A percentile compares a stretch with the other conserved stretches of the same genome.
phyloP scores from a whole-genome alignment of 2,329 filamentous ascomycete species.

The Blastomyces parvus region DNA sequence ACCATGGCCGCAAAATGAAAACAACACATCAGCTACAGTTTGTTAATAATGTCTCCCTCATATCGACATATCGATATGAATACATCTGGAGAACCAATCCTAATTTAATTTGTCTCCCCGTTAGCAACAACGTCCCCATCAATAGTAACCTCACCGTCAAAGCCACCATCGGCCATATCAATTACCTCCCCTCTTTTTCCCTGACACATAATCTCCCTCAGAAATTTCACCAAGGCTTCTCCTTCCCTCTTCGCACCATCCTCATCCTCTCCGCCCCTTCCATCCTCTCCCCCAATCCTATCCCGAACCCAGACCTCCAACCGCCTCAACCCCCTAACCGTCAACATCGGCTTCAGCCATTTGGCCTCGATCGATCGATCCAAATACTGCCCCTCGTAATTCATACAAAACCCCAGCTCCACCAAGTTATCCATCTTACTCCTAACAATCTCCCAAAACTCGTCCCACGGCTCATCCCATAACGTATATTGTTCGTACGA shows the following conservation, averaged over 20 bases:
- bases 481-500: slow-evolving; percentile 12
- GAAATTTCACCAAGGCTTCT: slow-evolving; percentile 7
- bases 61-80: background rate
- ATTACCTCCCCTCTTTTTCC: background rate
- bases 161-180: background rate
- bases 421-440: slow-evolving; percentile 8
- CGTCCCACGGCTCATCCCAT: slow-evolving; percentile 8
- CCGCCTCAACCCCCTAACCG: slow-evolving; percentile 9
- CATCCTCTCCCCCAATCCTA: slow-evolving; percentile 1
- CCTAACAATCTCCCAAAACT: slow-evolving; percentile 11
- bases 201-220: slow-evolving; percentile 5
- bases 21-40: background rate
- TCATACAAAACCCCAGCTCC: slow-evolving; percentile 12
- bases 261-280: background rate
- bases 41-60: background rate
- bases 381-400: slow-evolving; percentile 11
- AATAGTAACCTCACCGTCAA: background rate
- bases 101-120: background rate
- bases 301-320: slow-evolving; percentile 9
- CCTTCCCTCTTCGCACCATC: slow-evolving; percentile 5
- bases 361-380: slow-evolving; percentile 9
- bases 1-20: background rate
- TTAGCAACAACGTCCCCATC: background rate
- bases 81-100: background rate
- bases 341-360: slow-evolving; percentile 8